phyloP scores from a whole-genome alignment of 2,329 filamentous ascomycete species.

The Fonsecaea erecta region DNA sequence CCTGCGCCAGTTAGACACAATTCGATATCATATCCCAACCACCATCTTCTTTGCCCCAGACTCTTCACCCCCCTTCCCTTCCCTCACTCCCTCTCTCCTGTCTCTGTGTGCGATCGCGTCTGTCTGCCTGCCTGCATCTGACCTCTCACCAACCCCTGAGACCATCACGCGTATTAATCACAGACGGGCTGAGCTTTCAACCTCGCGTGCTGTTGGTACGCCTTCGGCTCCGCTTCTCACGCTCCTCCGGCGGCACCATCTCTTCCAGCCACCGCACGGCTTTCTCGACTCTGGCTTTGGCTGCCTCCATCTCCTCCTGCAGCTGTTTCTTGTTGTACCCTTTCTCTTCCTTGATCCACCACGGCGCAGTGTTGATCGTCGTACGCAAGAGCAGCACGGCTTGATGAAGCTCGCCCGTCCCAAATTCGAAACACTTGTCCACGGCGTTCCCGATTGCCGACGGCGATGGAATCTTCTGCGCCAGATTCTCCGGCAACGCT shows the following conservation, averaged over 20 bases:
- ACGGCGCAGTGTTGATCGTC: slow-evolving; percentile 32
- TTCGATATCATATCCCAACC: background rate
- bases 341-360: slow-evolving; percentile 30
- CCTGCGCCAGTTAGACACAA: background rate
- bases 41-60: background rate
- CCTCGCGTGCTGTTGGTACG: slow-evolving; percentile 7
- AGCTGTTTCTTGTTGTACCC: slow-evolving; percentile 16
- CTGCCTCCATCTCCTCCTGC: slow-evolving; percentile 17
- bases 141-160: background rate
- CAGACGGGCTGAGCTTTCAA: background rate
- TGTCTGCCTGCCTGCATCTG: too few relatives aligned
- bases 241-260: slow-evolving; percentile 12
- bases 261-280: slow-evolving; percentile 19
- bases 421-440: slow-evolving; percentile 25
- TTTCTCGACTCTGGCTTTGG: slow-evolving; percentile 19
- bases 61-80: background rate
- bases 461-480: slow-evolving; percentile 5
- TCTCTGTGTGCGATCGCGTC: background rate
- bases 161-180: background rate
- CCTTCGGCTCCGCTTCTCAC: slow-evolving; percentile 6
- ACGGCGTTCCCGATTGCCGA: slow-evolving; percentile 7
- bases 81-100: background rate
- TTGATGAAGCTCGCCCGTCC: slow-evolving; percentile 24
- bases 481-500: slow-evolving; percentile 21
- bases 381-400: slow-evolving; percentile 27